Percentiles rank a stretch among this genome's conserved stretches.
phyloP scores from a whole-genome alignment of 768 basidiomycete genomes.

The Termitomyces titanicus region DNA sequence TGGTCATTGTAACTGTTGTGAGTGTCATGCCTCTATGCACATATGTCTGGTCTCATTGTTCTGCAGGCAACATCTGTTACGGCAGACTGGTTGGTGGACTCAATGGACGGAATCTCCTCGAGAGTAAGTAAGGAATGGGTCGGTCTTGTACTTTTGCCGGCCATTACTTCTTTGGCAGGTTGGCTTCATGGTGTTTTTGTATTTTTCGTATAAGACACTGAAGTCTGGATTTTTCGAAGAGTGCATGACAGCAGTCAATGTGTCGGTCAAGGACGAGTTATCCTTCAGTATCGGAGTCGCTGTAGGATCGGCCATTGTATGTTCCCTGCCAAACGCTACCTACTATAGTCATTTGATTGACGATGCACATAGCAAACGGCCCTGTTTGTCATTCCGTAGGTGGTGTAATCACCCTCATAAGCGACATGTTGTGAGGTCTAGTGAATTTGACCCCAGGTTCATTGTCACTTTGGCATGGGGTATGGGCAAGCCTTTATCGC shows the following conservation, averaged over 20 bases:
- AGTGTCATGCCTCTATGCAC: slow-evolving; percentile 19
- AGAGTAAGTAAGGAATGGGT: slow-evolving; percentile 85
- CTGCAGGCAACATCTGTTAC: slow-evolving; percentile 50
- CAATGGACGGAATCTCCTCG: slow-evolving; percentile 74
- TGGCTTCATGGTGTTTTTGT: neutral
- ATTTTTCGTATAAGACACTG: neutral
- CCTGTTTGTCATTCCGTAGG: slow-evolving; percentile 80
- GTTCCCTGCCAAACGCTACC: slow-evolving; percentile 21
- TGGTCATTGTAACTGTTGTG: slow-evolving; percentile 63
- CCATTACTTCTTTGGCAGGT: slow-evolving; percentile 80
- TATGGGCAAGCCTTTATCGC: slow-evolving; percentile 71
- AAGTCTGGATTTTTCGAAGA: slow-evolving; percentile 37
- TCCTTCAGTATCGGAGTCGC: slow-evolving; percentile 86
- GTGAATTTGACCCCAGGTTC: slow-evolving; percentile 38
- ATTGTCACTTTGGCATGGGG: slow-evolving; percentile 79
- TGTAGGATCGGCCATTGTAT: slow-evolving; percentile 80
- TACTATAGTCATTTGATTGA: neutral
- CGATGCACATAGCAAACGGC: slow-evolving; percentile 62
- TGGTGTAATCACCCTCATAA: slow-evolving; percentile 5
- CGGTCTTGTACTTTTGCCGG: slow-evolving; percentile 83
- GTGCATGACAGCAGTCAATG: slow-evolving; percentile 85
- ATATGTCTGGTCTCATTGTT: neutral
- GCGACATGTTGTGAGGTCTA: neutral
- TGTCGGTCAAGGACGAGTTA: slow-evolving; percentile 88
- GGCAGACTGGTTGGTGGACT: slow-evolving; percentile 71